Conservation (phyloP, 306 rosid species). For the Vigna hirtella region DNA sequence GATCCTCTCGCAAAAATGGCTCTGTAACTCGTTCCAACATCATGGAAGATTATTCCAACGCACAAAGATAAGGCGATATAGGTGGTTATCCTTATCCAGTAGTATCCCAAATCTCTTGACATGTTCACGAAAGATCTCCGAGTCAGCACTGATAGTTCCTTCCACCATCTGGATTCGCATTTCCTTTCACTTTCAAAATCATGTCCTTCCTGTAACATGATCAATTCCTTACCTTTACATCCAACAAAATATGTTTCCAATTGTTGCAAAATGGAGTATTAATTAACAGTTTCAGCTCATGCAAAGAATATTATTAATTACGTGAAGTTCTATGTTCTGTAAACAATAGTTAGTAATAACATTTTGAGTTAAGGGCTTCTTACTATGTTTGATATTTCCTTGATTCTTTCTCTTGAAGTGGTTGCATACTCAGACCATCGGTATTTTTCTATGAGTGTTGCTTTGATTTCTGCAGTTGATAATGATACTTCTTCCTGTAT, state of each 20-base stretch:
- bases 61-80: slow-evolving; percentile 72
- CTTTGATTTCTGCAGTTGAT: slow-evolving; percentile 54
- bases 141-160: slow-evolving; percentile 79
- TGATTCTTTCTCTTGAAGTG: slow-evolving; percentile 48
- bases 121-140: slow-evolving; percentile 81
- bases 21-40: slow-evolving; percentile 63
- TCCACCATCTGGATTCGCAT: slow-evolving; percentile 76
- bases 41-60: slow-evolving; percentile 72
- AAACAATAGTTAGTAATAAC: neutral
- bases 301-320: neutral
- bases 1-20: slow-evolving; percentile 84
- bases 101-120: slow-evolving; percentile 88
- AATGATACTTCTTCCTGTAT: slow-evolving; percentile 49
- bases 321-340: neutral
- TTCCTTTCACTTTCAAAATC: slow-evolving; percentile 53
- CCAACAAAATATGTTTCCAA: neutral
- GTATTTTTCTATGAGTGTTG: slow-evolving; percentile 55
- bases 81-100: slow-evolving; percentile 79
- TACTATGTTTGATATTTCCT: slow-evolving; percentile 53
- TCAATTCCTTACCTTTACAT: neutral
- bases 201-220: slow-evolving; percentile 56
- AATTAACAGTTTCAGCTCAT: neutral
- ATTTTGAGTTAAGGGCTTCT: slow-evolving; percentile 14
- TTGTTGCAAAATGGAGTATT: neutral
- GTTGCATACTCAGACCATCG: slow-evolving; percentile 58